Percentiles rank a stretch among this genome's conserved stretches.
phyloP scores from a whole-genome alignment of 2,329 filamentous ascomycete genomes.

The Fusarium nurragi region DNA sequence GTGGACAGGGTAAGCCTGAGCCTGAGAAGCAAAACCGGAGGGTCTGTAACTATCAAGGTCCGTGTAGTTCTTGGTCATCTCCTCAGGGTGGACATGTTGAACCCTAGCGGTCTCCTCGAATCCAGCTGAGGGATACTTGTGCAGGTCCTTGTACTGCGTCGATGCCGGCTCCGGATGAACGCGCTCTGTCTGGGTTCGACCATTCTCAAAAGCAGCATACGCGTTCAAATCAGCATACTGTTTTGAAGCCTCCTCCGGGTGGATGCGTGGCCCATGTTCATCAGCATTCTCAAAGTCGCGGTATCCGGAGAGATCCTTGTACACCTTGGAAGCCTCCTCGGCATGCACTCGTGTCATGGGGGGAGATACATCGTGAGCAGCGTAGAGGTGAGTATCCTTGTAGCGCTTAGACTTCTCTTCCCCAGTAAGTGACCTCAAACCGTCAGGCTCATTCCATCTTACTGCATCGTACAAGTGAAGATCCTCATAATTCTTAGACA shows the following conservation, averaged over 20 bases:
- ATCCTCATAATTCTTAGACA: conserved; percentile 53
- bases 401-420: conserved; percentile 56
- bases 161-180: conserved; percentile 47
- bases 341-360: conserved; percentile 35
- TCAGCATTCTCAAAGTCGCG: conserved; percentile 45
- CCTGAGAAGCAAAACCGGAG: conserved; percentile 44
- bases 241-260: conserved; percentile 51
- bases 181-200: conserved; percentile 33
- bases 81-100: conserved; percentile 50
- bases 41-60: conserved; percentile 56
- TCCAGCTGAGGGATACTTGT: conserved; percentile 46
- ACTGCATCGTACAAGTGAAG: conserved; percentile 50
- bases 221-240: conserved; percentile 50
- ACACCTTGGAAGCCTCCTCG: conserved; percentile 46
- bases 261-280: conserved; percentile 32
- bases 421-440: conserved; percentile 42
- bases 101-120: conserved; percentile 43
- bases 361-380: conserved; percentile 38
- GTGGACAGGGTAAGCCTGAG: conserved; percentile 42
- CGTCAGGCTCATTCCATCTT: conserved; percentile 51
- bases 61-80: conserved; percentile 51
- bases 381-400: conserved; percentile 50
- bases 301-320: conserved; percentile 44
- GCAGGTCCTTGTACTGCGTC: conserved; percentile 49
- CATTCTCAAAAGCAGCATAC: conserved; percentile 46